Conservation (phyloP, 768 basidiomycete species). For the Tulasnella sp. region DNA sequence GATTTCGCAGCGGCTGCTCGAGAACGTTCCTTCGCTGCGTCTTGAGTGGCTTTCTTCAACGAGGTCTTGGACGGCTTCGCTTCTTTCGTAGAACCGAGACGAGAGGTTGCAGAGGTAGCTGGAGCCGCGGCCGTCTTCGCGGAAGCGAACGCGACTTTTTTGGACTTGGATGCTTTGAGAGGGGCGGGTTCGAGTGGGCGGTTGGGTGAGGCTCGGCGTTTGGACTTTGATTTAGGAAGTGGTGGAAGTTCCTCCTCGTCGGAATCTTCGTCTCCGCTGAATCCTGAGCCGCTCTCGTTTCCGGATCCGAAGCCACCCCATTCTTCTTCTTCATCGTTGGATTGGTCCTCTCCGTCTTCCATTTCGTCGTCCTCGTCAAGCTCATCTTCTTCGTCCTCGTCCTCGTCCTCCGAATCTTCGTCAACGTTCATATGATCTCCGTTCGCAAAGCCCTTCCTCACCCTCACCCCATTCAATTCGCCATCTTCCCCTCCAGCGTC, state of each 20-base stretch:
- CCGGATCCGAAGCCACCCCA: conserved; percentile 37
- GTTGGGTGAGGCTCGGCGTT: conserved; percentile 47
- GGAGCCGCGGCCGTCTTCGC: conserved; percentile 38
- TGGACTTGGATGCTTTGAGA: conserved; percentile 38
- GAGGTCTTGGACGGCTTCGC: conserved; percentile 15
- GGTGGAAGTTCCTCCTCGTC: conserved; percentile 44
- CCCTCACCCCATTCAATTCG: conserved; percentile 49
- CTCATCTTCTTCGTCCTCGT: conserved; percentile 48
- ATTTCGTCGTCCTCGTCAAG: conserved; percentile 47
- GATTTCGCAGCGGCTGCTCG: neutral
- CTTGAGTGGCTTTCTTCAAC: conserved; percentile 36
- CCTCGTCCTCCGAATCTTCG: conserved; percentile 48
- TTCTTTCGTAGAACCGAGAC: conserved; percentile 30
- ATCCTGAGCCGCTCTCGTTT: conserved; percentile 4
- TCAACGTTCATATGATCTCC: conserved; percentile 44
- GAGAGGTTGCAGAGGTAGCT: conserved; percentile 9
- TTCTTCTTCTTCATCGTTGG: conserved; percentile 35
- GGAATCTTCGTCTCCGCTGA: conserved; percentile 45
- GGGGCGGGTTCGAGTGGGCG: conserved; percentile 39
- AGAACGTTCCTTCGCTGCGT: neutral
- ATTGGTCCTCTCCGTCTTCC: conserved; percentile 3
- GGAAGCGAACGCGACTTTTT: conserved; percentile 60
- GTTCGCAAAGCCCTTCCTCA: conserved; percentile 44
- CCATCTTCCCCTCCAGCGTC: conserved; percentile 47
- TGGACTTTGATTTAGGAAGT: conserved; percentile 49